phyloP scores from a whole-genome alignment of 2,329 filamentous ascomycete species.

The Pseudogymnoascus pannorum region DNA sequence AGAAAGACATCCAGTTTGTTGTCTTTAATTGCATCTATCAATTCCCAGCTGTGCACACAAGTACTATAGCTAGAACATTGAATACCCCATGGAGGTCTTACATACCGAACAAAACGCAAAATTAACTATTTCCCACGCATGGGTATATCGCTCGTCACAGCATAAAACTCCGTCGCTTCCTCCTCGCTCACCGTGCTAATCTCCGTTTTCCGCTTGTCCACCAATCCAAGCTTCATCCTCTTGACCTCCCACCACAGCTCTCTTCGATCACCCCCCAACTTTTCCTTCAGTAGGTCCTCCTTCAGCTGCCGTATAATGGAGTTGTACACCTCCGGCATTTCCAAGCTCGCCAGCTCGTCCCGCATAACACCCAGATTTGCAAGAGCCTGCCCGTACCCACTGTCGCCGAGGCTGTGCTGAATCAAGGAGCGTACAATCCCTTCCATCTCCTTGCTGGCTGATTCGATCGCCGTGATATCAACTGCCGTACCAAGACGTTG shows the following conservation, averaged over 20 bases:
- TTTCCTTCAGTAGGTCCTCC: slow-evolving; percentile 57
- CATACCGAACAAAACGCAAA: background rate
- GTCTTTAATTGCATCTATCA: background rate
- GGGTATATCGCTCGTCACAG: slow-evolving; percentile 2
- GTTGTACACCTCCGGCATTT: slow-evolving; percentile 73
- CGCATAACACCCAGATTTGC: slow-evolving; percentile 74
- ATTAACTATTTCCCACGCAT: slow-evolving; percentile 1
- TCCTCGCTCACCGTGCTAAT: slow-evolving; percentile 59
- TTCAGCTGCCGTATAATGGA: slow-evolving; percentile 65
- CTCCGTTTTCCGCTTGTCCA: slow-evolving; percentile 57
- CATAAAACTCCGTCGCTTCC: slow-evolving; percentile 52
- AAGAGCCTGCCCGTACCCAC: slow-evolving; percentile 63
- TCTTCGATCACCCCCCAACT: slow-evolving; percentile 66
- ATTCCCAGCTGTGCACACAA: background rate
- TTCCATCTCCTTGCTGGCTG: slow-evolving; percentile 68
- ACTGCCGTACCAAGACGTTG: slow-evolving; percentile 59
- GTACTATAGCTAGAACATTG: background rate
- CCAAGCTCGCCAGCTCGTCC: slow-evolving; percentile 65
- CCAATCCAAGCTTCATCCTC: slow-evolving; percentile 61
- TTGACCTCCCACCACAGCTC: slow-evolving; percentile 78
- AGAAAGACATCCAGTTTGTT: background rate
- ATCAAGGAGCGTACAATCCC: slow-evolving; percentile 63
- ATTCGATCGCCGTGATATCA: slow-evolving; percentile 53
- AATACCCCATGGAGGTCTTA: background rate
- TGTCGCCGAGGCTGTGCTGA: slow-evolving; percentile 65